A percentile compares a stretch with the other conserved stretches of the same genome.
These are phyloP conservation scores for Cladorrhinum sp. DNA, from an alignment of 2,329 filamentous ascomycete species.

Conservation along the genomic window DNA sequence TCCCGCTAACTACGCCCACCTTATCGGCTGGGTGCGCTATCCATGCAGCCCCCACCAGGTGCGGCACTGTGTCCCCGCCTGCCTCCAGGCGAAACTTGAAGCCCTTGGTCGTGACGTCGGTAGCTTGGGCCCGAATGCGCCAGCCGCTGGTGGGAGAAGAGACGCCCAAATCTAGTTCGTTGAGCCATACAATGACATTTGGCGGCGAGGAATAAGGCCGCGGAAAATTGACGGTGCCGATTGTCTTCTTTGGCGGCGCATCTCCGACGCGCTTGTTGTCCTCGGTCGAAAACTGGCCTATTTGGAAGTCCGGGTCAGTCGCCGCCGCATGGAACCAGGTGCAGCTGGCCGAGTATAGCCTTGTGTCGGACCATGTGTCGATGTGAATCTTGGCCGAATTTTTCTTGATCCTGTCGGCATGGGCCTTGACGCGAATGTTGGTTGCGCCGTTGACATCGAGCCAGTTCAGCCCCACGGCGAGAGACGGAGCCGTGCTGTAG, in stretches of 20 bases:
- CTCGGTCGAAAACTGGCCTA: neutral
- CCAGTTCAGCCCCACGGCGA: conserved; percentile 1
- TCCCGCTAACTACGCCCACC: neutral
- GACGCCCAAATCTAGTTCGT: conserved; percentile 1
- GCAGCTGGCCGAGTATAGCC: neutral
- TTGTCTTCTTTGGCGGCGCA: neutral
- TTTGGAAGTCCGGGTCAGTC: neutral
- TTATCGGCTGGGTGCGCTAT: neutral
- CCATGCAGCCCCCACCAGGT: neutral
- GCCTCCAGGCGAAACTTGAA: neutral
- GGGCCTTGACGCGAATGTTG: conserved; percentile 1
- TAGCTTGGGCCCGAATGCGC: neutral
- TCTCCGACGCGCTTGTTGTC: too few relatives aligned
- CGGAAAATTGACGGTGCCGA: neutral
- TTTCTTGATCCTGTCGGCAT: conserved; percentile 2
- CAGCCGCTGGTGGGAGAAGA: neutral
- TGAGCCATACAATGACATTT: conserved; percentile 5
- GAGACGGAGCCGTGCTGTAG: neutral
- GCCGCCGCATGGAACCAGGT: conserved; percentile 1
- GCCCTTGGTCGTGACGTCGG: neutral
- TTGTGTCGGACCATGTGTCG: neutral
- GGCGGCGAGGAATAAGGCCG: neutral
- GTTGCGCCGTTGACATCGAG: neutral
- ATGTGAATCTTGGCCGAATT: conserved; percentile 6
- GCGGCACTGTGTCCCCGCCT: neutral